These are phyloP conservation scores for Schizophyllum commune DNA, from an alignment of 1,284 basidiomycete genomes.

Conservation along the genomic window DNA sequence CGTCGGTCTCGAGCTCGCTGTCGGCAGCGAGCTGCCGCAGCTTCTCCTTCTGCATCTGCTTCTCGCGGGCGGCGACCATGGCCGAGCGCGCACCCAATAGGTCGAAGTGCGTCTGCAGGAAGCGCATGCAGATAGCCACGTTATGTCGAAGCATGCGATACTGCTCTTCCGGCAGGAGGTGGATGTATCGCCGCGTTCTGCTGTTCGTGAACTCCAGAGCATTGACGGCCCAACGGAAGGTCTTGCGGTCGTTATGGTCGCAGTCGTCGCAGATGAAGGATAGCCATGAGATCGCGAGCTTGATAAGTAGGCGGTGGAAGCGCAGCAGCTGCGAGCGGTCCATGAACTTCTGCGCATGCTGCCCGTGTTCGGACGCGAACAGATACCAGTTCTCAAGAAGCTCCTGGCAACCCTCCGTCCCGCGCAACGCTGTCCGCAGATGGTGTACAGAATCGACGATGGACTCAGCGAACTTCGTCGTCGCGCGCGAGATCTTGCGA, in stretches of 20 bases:
- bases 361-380: conserved; percentile 94
- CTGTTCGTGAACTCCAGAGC: conserved; percentile 92
- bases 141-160: conserved; percentile 87
- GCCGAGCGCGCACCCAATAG: conserved; percentile 90
- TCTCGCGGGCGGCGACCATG: conserved; percentile 56
- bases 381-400: conserved; percentile 93
- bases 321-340: conserved; percentile 64
- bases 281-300: conserved; percentile 93
- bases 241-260: conserved; percentile 92
- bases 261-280: conserved; percentile 98
- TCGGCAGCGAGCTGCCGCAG: conserved; percentile 72
- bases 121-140: conserved; percentile 94
- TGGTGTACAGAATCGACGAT: conserved; percentile 88
- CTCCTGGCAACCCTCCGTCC: conserved; percentile 70
- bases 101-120: conserved; percentile 96
- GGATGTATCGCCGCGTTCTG: conserved; percentile 87
- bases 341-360: conserved; percentile 84
- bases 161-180: conserved; percentile 83
- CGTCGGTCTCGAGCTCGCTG: conserved; percentile 46
- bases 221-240: conserved; percentile 97
- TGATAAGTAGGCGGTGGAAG: conserved; percentile 80
- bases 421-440: conserved; percentile 63
- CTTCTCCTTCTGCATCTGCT: conserved; percentile 82
- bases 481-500: conserved; percentile 84
- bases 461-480: conserved; percentile 86